Conservation (phyloP, 2,329 filamentous ascomycete genomes). For the Aspergillus uvarum region DNA sequence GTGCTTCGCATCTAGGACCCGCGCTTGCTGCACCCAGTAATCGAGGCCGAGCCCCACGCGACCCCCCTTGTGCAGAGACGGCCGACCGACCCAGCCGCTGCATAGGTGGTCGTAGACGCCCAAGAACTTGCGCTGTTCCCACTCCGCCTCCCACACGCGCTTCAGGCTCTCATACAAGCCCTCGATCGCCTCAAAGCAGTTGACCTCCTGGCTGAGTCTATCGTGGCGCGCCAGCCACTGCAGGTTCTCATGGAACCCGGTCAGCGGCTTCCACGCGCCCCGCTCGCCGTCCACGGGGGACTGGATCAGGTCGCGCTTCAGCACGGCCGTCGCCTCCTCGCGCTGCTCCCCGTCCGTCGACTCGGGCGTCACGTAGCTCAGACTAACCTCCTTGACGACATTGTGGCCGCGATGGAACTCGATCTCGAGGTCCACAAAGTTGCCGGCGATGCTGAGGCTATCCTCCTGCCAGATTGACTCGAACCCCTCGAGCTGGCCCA, state of each 20-base stretch:
- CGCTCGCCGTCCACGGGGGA: slow-evolving; percentile 31
- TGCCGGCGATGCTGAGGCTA: slow-evolving; percentile 47
- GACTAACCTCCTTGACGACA: slow-evolving; percentile 43
- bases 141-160: slow-evolving; percentile 46
- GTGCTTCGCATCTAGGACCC: slow-evolving; percentile 33
- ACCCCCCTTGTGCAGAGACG: slow-evolving; percentile 40
- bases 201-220: slow-evolving; percentile 45
- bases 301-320: slow-evolving; percentile 42
- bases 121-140: slow-evolving; percentile 29
- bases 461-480: slow-evolving; percentile 50
- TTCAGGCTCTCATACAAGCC: slow-evolving; percentile 44
- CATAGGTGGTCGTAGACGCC: slow-evolving; percentile 43
- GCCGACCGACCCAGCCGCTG: slow-evolving; percentile 42
- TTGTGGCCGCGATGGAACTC: slow-evolving; percentile 44
- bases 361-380: slow-evolving; percentile 45
- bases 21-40: slow-evolving; percentile 44
- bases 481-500: slow-evolving; percentile 46
- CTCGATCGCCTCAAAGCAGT: slow-evolving; percentile 49
- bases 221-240: slow-evolving; percentile 47
- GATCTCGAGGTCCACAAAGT: slow-evolving; percentile 49
- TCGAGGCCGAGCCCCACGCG: slow-evolving; percentile 43
- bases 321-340: slow-evolving; percentile 44
- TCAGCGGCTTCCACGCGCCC: slow-evolving; percentile 38
- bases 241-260: slow-evolving; percentile 44
- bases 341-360: slow-evolving; percentile 42